These are phyloP conservation scores for Sporothrix brasiliensis DNA, from an alignment of 2,329 filamentous ascomycete species.

Conservation along the genomic window DNA sequence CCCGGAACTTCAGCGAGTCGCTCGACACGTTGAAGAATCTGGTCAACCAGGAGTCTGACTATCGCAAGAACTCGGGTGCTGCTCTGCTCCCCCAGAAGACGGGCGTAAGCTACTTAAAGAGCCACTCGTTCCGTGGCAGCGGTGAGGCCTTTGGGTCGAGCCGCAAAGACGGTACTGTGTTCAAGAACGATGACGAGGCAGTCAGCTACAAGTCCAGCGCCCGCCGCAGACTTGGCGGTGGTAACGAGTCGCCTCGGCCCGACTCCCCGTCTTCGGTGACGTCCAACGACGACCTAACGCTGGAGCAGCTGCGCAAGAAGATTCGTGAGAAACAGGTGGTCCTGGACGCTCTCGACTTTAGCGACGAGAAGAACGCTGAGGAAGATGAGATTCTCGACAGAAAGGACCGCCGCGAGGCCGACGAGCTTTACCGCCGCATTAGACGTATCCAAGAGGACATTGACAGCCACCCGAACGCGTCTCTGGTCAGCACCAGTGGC, in stretches of 20 bases:
- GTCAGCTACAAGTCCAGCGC: conserved; percentile 93
- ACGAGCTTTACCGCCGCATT: conserved; percentile 91
- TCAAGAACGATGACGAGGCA: conserved; percentile 93
- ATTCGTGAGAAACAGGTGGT: conserved; percentile 93
- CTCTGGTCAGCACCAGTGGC: conserved; percentile 65
- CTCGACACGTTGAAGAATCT: conserved; percentile 91
- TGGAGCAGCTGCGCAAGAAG: conserved; percentile 89
- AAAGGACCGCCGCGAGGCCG: conserved; percentile 85
- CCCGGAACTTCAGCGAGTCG: conserved; percentile 87
- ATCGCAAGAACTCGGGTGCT: conserved; percentile 84
- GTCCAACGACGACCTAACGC: conserved; percentile 76
- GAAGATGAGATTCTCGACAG: conserved; percentile 92
- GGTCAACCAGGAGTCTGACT: conserved; percentile 85
- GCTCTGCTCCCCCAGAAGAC: conserved; percentile 92
- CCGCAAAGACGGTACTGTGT: conserved; percentile 93
- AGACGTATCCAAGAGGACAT: conserved; percentile 92
- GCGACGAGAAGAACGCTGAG: conserved; percentile 84
- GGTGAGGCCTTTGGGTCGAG: conserved; percentile 59
- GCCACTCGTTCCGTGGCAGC: conserved; percentile 79
- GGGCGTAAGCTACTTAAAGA: conserved; percentile 97
- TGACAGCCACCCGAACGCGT: conserved; percentile 81
- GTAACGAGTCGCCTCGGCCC: conserved; percentile 72
- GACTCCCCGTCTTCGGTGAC: conserved; percentile 69
- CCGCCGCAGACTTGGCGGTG: conserved; percentile 73
- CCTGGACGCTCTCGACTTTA: conserved; percentile 93